Base-by-base conservation (phyloP, 2,329 filamentous ascomycete species). In the Sporothrix pseudoabietina region DNA sequence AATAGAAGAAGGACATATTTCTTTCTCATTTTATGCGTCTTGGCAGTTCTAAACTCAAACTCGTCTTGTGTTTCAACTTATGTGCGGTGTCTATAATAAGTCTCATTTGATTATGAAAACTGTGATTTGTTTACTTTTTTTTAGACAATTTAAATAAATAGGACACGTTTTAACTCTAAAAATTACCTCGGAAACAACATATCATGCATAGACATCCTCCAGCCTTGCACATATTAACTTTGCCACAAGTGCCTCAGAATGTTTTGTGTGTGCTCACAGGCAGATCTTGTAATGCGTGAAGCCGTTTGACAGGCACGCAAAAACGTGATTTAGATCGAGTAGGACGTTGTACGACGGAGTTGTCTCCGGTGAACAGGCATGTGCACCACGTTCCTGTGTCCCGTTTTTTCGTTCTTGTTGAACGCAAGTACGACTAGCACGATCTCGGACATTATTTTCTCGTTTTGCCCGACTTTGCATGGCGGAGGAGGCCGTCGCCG, bases 221-320 rank as follows among this genome's bases (percentile, higher is more conserved):
- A 61, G 57, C 57, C 57, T 19, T 61, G n/a, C 32, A 39, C 6
- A 61, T 10, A 61, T 61, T 61, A 39, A n/a, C 32, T 30, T 8
- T 16, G 57, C 14, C 30, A 14, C 30, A 14, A 19, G 32, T 22
- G 4, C 57, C 57, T 63, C 57, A 30, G 5, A 7, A 55, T 9
- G 22, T 7, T 19, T 35, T 59, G 39, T 44, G 39, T 44, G n/a
- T 10, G 26, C 26, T 63, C 39, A 7, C 4, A 30, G n/a, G 14
- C 39, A 30, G n/a, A 66, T 66, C 39, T 66, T 66, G 61, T 66
- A 16, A 16, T 66, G 39, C 61, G 39, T 66, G n/a, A 66, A 30
- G 61, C 39, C 39, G 39, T 19, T 30, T 66, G 22, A 10, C 12
- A n/a, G 19, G 39, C 61, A 66, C 39, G 7, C 7, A 14, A 22